Conservation (phyloP, 1,284 basidiomycete species). For the Boletus smithii region DNA sequence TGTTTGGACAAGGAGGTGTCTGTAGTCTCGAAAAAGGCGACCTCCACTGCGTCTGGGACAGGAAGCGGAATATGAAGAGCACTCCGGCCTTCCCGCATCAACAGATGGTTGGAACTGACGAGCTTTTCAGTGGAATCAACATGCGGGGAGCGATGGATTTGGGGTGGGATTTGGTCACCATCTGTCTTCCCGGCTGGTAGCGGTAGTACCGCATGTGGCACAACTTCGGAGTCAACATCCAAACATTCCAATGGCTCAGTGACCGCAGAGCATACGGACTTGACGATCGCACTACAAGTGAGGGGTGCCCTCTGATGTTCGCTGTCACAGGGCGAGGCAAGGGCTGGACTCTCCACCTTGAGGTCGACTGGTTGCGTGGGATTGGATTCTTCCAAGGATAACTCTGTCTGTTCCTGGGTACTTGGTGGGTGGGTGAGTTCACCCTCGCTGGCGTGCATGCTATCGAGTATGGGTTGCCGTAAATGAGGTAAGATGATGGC, state of each 20-base stretch:
- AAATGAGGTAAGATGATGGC: constrained; percentile 25
- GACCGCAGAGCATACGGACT: background rate
- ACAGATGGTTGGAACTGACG: background rate
- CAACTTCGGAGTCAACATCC: constrained; percentile 2
- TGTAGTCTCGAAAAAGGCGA: constrained; percentile 17
- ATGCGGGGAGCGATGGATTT: background rate
- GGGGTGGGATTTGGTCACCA: background rate
- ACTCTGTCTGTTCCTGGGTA: background rate
- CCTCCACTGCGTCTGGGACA: constrained; percentile 14
- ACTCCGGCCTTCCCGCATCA: constrained; percentile 3
- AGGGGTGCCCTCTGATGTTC: background rate
- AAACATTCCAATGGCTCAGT: background rate
- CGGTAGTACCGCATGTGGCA: background rate
- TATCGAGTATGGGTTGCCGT: constrained; percentile 24
- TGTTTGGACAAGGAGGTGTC: background rate
- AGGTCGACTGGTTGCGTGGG: background rate
- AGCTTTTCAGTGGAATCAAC: background rate
- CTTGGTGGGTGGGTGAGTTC: background rate
- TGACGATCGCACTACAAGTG: background rate
- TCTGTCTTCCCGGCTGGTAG: background rate
- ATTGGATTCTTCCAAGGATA: background rate
- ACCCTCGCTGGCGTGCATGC: constrained; percentile 2
- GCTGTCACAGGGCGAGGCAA: background rate
- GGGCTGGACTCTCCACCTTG: background rate
- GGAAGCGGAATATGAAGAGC: constrained; percentile 20